Conservation (phyloP, 768 basidiomycete species). For the Kwoniella bestiolae region DNA sequence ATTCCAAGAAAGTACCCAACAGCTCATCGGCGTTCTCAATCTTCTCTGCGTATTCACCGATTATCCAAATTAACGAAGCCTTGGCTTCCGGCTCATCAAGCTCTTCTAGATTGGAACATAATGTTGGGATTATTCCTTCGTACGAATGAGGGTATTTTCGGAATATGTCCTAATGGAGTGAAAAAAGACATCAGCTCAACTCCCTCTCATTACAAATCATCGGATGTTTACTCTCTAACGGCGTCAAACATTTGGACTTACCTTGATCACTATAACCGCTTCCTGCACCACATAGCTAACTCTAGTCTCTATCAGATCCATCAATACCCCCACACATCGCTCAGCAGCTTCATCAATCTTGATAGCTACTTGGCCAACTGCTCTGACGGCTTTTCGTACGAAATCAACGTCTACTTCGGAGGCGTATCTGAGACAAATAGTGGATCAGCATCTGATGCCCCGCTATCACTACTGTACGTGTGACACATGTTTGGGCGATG, state of each 20-base stretch:
- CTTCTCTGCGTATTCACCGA: constrained; percentile 96
- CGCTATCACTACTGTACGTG: too few species aligned
- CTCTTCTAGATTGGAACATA: constrained; percentile 94
- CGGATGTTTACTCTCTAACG: too few species aligned
- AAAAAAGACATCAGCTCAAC: background rate
- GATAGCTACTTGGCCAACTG: constrained; percentile 94
- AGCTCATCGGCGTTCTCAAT: constrained; percentile 97
- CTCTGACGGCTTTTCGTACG: constrained; percentile 89
- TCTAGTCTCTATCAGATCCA: constrained; percentile 89
- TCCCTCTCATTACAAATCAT: too few species aligned
- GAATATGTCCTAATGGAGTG: constrained; percentile 87
- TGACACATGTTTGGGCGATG: too few species aligned
- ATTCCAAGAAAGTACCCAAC: constrained; percentile 83
- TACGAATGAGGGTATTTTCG: constrained; percentile 94
- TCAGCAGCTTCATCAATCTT: constrained; percentile 92
- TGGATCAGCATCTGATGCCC: too few species aligned
- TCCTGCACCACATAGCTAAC: constrained; percentile 98
- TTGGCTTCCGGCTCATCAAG: constrained; percentile 98
- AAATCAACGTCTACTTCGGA: constrained; percentile 99
- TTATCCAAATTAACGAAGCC: constrained; percentile 98
- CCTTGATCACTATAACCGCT: constrained; percentile 98
- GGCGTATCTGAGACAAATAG: constrained; percentile 80
- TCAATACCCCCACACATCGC: constrained; percentile 87
- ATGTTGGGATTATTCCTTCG: constrained; percentile 92
- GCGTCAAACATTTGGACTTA: constrained; percentile 53